Conservation (phyloP, 164 flowering plant genomes). For the Kalanchoe fedtschenkoi region DNA sequence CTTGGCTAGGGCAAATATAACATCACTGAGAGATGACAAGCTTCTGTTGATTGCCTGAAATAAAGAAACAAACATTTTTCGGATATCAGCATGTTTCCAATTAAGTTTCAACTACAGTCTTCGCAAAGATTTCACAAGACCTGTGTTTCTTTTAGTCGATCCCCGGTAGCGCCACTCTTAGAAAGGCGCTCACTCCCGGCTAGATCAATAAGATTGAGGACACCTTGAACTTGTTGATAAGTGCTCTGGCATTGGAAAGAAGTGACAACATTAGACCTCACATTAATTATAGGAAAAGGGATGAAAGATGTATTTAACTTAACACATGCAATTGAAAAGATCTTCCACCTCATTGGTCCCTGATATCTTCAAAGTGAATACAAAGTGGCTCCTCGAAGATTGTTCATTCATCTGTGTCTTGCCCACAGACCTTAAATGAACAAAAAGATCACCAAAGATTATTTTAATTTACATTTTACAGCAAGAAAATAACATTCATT, state of each 20-base stretch:
- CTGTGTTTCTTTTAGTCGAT: constrained; percentile 82
- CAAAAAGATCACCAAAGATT: background rate
- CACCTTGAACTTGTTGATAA: constrained; percentile 92
- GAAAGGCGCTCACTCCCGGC: constrained; percentile 98
- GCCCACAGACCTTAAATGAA: constrained; percentile 64
- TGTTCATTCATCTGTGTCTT: constrained; percentile 94
- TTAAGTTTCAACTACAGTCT: background rate
- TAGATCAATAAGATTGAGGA: constrained; percentile 84
- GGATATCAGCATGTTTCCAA: constrained; percentile 1
- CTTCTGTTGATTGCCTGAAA: constrained; percentile 86
- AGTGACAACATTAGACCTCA: background rate
- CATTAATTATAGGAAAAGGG: background rate
- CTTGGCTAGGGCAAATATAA: constrained; percentile 79
- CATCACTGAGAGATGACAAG: constrained; percentile 78
- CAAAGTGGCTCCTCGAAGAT: constrained; percentile 94
- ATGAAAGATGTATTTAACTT: too few relatives aligned
- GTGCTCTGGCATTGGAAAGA: constrained; percentile 42
- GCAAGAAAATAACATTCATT: background rate
- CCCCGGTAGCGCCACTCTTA: constrained; percentile 90
- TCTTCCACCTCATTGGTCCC: constrained; percentile 73
- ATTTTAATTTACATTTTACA: background rate
- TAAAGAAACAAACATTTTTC: background rate
- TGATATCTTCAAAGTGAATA: constrained; percentile 73
- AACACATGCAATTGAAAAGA: background rate
- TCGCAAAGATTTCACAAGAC: constrained; percentile 17